Evolutionary conservation across 1,139 yeast genomes (phyloP), one percentile per base, ranked within the genome.

Genomic region (Suhomyces coccinellae): DNA sequence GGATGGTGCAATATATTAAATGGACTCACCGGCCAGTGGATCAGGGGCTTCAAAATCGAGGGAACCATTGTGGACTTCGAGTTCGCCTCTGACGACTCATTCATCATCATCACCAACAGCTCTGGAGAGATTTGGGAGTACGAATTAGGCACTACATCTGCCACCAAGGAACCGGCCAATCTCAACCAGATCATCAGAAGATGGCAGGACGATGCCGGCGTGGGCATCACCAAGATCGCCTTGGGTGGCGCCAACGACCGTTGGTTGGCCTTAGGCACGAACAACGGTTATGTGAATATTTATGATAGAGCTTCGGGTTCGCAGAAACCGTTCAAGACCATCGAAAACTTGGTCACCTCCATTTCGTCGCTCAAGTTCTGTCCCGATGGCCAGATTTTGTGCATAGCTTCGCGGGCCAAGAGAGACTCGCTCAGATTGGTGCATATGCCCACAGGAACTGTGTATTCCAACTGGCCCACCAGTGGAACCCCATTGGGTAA

Each of bases 391-490:
- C 99, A 95, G 64, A 67, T 95, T 22, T 71, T 95, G 49, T 86
- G 89, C 54, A 78, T 91, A 56, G 95, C 97, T 0, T 86, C 96
- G 7, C 76, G 95, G 56, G 93, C 87, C 6, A 83, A 85, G 68
- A 82, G 86, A 59, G 98, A 95, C 64, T 89, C 97, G 1, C 71
- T 95, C 52, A 79, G 91, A 58, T 65, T 95, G 53, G 93, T 90
- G 12, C 99, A 95, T 60, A 67, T 93, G 48, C 97, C 98, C 11
- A 77, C 90, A 10, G 90, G 93, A 50, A 80, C 88, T 11, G 96
- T 88, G 3, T 95, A 83, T 66, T 77, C 83, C 45, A 95, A 95
- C 71, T 95, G 99, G 99, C 99, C 99, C 16, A 93, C 98, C 2
- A 83, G 93, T 46, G 93, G 90, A 8, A 91, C 99, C 0, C 99